These are phyloP conservation scores for Pseudozyma tsukubaensis DNA, from an alignment of 1,284 basidiomycete genomes.

Conservation along the genomic window DNA sequence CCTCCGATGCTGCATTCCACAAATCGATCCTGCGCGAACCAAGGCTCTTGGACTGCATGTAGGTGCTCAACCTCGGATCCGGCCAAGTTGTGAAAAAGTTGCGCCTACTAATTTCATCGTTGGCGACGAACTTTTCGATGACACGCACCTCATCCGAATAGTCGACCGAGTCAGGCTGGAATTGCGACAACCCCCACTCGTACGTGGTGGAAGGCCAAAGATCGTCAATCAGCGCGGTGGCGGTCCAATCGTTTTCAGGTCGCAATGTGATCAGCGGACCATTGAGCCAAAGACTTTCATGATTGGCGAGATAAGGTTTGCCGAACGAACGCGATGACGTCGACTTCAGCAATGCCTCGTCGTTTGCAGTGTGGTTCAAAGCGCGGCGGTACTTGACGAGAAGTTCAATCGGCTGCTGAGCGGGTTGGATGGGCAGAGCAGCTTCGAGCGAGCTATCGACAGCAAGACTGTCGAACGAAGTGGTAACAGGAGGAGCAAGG, in stretches of 20 bases:
- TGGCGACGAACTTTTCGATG: constrained; percentile 48
- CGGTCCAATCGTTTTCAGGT: constrained; percentile 76
- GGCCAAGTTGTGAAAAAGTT: constrained; percentile 73
- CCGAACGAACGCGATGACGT: constrained; percentile 17
- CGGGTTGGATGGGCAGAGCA: not conserved
- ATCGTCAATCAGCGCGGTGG: constrained; percentile 73
- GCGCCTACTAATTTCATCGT: constrained; percentile 38
- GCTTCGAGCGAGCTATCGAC: constrained; percentile 37
- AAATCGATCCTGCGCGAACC: constrained; percentile 22
- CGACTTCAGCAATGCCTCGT: constrained; percentile 24
- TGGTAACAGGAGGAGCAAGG: constrained; percentile 16
- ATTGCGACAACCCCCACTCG: constrained; percentile 74
- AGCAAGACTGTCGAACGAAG: constrained; percentile 50
- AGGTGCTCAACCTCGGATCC: constrained; percentile 65
- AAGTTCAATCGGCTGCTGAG: constrained; percentile 54
- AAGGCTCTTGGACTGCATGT: constrained; percentile 49
- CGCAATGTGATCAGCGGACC: constrained; percentile 60
- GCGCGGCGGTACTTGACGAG: constrained; percentile 46
- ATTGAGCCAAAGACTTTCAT: constrained; percentile 64
- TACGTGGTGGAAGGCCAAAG: constrained; percentile 80
- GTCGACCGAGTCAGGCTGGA: constrained; percentile 40
- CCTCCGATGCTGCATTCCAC: not conserved
- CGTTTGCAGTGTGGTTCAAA: constrained; percentile 21
- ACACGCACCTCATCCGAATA: constrained; percentile 43
- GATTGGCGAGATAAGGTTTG: constrained; percentile 36